Evolutionary conservation across 176 grass and related monocot genomes (phyloP).

Genomic region (Otatea glauca): DNA sequence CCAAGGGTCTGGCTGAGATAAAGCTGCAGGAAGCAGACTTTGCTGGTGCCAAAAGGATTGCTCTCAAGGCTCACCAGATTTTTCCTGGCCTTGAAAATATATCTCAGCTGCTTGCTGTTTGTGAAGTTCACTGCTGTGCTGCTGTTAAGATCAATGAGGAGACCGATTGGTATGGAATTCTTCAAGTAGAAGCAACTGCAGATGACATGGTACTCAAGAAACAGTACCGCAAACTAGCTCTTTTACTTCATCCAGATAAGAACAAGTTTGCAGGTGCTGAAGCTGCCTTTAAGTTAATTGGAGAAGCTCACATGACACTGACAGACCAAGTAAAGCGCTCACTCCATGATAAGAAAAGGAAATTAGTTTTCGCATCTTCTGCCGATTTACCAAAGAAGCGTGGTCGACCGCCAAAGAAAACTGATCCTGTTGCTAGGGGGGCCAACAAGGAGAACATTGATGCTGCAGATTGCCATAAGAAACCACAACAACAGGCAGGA

Average conservation of each 20-base stretch:
- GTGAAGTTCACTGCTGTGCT: slow-evolving; percentile 70
- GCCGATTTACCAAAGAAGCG: slow-evolving; percentile 38
- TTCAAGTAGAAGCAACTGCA: slow-evolving; percentile 39
- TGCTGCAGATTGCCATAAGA: slow-evolving; percentile 41
- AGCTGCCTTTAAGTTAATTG: slow-evolving; percentile 84
- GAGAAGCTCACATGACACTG: slow-evolving; percentile 67
- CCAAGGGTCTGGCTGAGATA: slow-evolving; percentile 59
- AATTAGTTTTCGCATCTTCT: slow-evolving; percentile 36
- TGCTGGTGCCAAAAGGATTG: slow-evolving; percentile 57
- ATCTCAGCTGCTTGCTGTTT: slow-evolving; percentile 72
- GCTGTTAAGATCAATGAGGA: slow-evolving; percentile 67
- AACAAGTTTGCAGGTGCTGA: slow-evolving; percentile 45
- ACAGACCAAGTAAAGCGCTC: slow-evolving; percentile 55
- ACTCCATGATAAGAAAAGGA: slow-evolving; percentile 68
- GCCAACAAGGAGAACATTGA: slow-evolving; percentile 45
- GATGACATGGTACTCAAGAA: too few species aligned
- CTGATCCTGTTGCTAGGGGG: slow-evolving; percentile 37
- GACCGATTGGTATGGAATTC: slow-evolving; percentile 79
- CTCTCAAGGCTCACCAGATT: slow-evolving; percentile 70
- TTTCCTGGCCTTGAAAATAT: slow-evolving; percentile 76
- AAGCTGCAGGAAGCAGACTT: slow-evolving; percentile 69
- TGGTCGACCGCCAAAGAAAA: slow-evolving; percentile 39
- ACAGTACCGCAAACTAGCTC: too few species aligned
- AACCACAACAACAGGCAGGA: slow-evolving; percentile 23
- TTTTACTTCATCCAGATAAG: too few species aligned